Evolutionary conservation across 768 basidiomycete genomes (phyloP).

Genomic region (Imleria badia): DNA sequence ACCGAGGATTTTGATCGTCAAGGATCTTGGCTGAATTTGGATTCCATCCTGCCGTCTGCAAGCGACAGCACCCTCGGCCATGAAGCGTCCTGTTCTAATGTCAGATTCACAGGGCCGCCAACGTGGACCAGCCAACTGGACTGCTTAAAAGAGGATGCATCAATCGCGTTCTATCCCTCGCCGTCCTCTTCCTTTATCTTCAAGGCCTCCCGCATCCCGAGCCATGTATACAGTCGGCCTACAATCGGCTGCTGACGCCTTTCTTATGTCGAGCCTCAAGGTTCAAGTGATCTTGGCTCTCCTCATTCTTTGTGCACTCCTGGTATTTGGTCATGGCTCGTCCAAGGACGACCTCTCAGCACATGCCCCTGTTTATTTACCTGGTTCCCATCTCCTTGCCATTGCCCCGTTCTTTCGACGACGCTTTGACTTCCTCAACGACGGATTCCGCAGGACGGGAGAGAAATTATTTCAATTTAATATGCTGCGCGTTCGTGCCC

Average conservation of each 20-base stretch:
- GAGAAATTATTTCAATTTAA: slow-evolving; percentile 68
- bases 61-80: slow-evolving; percentile 14
- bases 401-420: slow-evolving; percentile 67
- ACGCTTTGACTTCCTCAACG: slow-evolving; percentile 71
- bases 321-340: slow-evolving; percentile 34
- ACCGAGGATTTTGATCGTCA: slow-evolving; percentile 30
- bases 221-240: slow-evolving; percentile 45
- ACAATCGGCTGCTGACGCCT: slow-evolving; percentile 37
- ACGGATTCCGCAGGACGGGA: slow-evolving; percentile 68
- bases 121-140: slow-evolving; percentile 18
- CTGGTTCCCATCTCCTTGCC: slow-evolving; percentile 55
- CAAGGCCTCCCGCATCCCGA: slow-evolving; percentile 23
- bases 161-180: slow-evolving; percentile 23
- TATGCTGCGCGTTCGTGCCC: slow-evolving; percentile 56
- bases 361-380: slow-evolving; percentile 53
- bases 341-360: slow-evolving; percentile 45
- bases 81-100: slow-evolving; percentile 27
- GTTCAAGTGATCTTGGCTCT: slow-evolving; percentile 35
- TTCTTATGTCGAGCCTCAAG: slow-evolving; percentile 35
- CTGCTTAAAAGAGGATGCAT: slow-evolving; percentile 26
- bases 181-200: slow-evolving; percentile 25
- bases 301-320: slow-evolving; percentile 39
- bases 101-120: slow-evolving; percentile 23
- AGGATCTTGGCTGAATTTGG: slow-evolving; percentile 17
- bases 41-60: slow-evolving; percentile 6